Evolutionary conservation across 2,329 filamentous ascomycete genomes (phyloP).

Genomic region (Fusarium nanum): DNA sequence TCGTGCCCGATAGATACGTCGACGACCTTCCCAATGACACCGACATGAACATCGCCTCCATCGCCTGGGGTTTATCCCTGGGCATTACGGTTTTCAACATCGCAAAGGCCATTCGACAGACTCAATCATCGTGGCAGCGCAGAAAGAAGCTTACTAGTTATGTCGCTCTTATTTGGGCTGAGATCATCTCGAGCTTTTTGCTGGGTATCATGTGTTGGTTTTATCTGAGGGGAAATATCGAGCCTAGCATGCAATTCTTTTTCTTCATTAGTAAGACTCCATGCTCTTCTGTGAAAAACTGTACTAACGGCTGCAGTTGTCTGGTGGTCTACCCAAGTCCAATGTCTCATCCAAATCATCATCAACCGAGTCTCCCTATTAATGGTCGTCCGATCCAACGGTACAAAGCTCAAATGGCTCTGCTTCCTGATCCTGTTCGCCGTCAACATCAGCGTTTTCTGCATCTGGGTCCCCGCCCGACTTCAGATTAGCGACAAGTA

Average conservation of each 20-base stretch:
- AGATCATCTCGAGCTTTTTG: slow-evolving; percentile 45
- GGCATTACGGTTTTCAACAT: slow-evolving; percentile 42
- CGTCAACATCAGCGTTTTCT: slow-evolving; percentile 63
- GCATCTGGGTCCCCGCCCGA: slow-evolving; percentile 63
- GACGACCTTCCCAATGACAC: slow-evolving; percentile 34
- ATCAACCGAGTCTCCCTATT: slow-evolving; percentile 62
- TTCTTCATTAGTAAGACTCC: slow-evolving; percentile 47
- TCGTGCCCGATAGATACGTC: slow-evolving; percentile 39
- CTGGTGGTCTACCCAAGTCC: slow-evolving; percentile 53
- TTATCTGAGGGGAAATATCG: slow-evolving; percentile 37
- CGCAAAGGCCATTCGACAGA: slow-evolving; percentile 41
- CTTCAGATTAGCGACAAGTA: slow-evolving; percentile 55
- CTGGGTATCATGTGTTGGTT: slow-evolving; percentile 44
- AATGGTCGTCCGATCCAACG: slow-evolving; percentile 53
- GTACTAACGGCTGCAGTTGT: slow-evolving; percentile 44
- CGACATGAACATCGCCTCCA: slow-evolving; percentile 47
- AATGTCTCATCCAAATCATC: slow-evolving; percentile 62
- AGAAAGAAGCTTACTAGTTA: slow-evolving; percentile 43
- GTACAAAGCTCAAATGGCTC: slow-evolving; percentile 56
- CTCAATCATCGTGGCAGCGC: slow-evolving; percentile 27
- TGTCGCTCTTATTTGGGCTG: slow-evolving; percentile 37
- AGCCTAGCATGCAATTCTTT: slow-evolving; percentile 49
- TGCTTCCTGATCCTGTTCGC: slow-evolving; percentile 56
- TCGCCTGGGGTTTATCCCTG: slow-evolving; percentile 46
- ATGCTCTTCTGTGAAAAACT: too few relatives aligned